A percentile compares a stretch with the other conserved stretches of the same genome.
These are phyloP conservation scores for Pseudozyma sp. DNA, from an alignment of 1,284 basidiomycete species.

Conservation along the genomic window DNA sequence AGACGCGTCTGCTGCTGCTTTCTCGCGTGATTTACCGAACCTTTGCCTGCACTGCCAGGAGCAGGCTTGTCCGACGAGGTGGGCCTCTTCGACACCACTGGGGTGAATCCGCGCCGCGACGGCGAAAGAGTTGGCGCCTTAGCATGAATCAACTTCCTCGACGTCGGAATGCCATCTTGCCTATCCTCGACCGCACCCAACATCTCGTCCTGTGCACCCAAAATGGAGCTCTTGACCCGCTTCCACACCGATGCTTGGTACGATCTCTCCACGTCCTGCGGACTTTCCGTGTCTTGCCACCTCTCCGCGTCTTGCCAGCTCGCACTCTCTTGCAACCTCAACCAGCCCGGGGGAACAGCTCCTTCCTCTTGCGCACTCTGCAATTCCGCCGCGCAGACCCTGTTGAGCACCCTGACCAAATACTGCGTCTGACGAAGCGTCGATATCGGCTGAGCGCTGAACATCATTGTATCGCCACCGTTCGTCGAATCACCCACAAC, in stretches of 20 bases:
- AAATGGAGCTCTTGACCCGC: not conserved
- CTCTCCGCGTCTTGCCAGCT: not conserved
- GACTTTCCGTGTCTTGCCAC: not conserved
- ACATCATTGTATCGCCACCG: not conserved
- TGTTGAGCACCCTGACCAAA: slow-evolving; percentile 31
- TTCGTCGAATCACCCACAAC: not conserved
- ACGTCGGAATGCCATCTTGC: not conserved
- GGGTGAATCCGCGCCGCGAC: not conserved
- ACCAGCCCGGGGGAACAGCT: slow-evolving; percentile 5
- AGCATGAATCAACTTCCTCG: slow-evolving; percentile 3
- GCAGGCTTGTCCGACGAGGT: too few relatives aligned
- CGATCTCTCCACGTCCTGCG: not conserved
- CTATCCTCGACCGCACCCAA: slow-evolving; percentile 12
- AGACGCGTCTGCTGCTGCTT: not conserved
- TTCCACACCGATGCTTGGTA: not conserved
- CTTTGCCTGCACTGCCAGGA: not conserved
- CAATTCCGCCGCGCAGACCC: slow-evolving; percentile 32
- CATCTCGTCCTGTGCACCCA: slow-evolving; percentile 16
- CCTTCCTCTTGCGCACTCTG: not conserved
- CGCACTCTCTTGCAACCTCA: not conserved
- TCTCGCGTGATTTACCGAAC: not conserved
- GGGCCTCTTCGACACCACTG: not conserved
- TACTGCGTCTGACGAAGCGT: slow-evolving; percentile 39
- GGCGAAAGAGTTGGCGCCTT: slow-evolving; percentile 15
- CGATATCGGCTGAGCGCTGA: slow-evolving; percentile 8